A percentile compares a stretch with the other conserved stretches of the same genome.
These are phyloP conservation scores for Trichosporon coremiiforme DNA, from an alignment of 1,284 basidiomycete species.

Conservation along the genomic window DNA sequence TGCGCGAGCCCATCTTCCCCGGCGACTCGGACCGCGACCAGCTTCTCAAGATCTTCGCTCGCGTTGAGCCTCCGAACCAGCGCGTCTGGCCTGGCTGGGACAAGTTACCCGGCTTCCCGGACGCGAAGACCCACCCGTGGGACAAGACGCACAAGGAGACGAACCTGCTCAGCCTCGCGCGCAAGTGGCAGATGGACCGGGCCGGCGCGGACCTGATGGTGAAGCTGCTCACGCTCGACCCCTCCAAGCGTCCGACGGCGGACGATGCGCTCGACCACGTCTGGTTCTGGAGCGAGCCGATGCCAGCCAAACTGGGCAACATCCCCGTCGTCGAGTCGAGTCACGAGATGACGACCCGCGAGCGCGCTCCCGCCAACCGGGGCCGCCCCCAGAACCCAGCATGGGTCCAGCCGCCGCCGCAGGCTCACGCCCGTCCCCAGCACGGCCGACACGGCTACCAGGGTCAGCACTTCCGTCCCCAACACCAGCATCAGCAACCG, in stretches of 20 bases:
- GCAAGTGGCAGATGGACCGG: slow-evolving; percentile 48
- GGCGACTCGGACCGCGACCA: slow-evolving; percentile 89
- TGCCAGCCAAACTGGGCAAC: slow-evolving; percentile 77
- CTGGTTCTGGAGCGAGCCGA: slow-evolving; percentile 73
- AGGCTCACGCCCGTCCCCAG: slow-evolving; percentile 6
- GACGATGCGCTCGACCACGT: slow-evolving; percentile 59
- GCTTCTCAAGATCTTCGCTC: slow-evolving; percentile 79
- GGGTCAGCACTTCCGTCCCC: slow-evolving; percentile 1
- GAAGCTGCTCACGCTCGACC: slow-evolving; percentile 60
- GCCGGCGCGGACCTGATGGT: slow-evolving; percentile 56
- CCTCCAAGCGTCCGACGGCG: slow-evolving; percentile 60
- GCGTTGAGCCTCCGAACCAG: slow-evolving; percentile 86
- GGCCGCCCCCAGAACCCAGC: slow-evolving; percentile 14
- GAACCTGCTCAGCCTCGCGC: slow-evolving; percentile 35
- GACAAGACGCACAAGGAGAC: slow-evolving; percentile 38
- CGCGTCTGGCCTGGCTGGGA: slow-evolving; percentile 75
- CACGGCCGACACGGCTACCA: slow-evolving; percentile 3
- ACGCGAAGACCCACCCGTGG: slow-evolving; percentile 56
- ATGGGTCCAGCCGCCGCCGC: slow-evolving; percentile 20
- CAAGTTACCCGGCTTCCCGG: slow-evolving; percentile 75
- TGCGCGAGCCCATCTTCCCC: slow-evolving; percentile 79
- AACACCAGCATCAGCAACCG: background rate
- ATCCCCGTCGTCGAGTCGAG: slow-evolving; percentile 41
- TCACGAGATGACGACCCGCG: slow-evolving; percentile 50
- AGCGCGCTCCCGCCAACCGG: slow-evolving; percentile 17